These are phyloP conservation scores for Malus sylvestris DNA, from an alignment of 306 rosid genomes.

Conservation along the genomic window DNA sequence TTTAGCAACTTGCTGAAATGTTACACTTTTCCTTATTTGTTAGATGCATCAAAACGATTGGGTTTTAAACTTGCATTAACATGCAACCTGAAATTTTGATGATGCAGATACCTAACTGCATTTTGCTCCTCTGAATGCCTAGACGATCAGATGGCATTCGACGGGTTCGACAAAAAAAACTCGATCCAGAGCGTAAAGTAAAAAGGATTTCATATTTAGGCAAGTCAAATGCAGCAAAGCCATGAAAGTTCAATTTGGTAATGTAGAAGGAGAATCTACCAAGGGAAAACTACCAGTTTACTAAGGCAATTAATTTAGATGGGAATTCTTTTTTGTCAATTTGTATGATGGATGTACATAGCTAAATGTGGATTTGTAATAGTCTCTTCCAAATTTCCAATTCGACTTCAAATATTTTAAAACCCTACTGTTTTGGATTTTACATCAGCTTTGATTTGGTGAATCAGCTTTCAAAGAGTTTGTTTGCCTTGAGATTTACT, in stretches of 20 bases:
- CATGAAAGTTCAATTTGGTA: not conserved
- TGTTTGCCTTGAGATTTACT: not conserved
- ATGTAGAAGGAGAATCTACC: not conserved
- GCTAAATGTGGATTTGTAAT: not conserved
- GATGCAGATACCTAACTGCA: constrained; percentile 9
- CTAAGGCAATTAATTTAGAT: not conserved
- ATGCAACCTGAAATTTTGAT: not conserved
- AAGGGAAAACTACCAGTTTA: not conserved
- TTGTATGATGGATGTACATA: not conserved
- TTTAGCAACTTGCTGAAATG: not conserved
- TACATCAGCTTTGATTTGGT: not conserved
- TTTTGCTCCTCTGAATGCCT: constrained; percentile 9
- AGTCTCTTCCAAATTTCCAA: not conserved
- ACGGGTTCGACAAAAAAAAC: not conserved
- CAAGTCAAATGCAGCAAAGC: not conserved
- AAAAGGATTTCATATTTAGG: too few relatives aligned
- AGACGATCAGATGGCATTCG: not conserved
- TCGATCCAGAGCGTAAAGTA: not conserved
- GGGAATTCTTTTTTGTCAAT: not conserved
- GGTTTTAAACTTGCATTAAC: not conserved
- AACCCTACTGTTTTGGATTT: not conserved
- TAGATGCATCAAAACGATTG: not conserved
- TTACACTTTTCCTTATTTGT: not conserved
- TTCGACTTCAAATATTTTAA: not conserved
- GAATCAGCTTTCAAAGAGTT: not conserved